Evolutionary conservation across 257 asterid species (phyloP).

Genomic region (Gynochthodes officinalis): DNA sequence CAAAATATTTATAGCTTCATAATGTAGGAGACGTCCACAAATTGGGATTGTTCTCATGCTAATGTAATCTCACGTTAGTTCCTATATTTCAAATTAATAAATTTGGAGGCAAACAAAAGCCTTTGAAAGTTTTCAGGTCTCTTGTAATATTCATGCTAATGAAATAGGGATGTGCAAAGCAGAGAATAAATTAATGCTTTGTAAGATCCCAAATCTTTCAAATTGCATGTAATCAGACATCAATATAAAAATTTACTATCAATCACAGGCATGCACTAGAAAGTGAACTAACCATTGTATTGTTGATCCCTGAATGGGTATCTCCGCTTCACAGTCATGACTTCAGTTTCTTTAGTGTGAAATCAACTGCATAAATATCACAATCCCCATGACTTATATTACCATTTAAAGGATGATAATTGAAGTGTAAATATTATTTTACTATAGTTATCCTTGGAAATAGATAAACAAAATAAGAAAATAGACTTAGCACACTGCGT

Average conservation of each 20-base stretch:
- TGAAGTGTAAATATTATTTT: no score
- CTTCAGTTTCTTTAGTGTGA: no score
- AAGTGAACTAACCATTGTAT: slow-evolving; percentile 59
- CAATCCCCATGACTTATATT: neutral
- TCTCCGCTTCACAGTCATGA: slow-evolving; percentile 71
- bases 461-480: neutral
- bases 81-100: neutral
- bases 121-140: neutral
- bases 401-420: neutral
- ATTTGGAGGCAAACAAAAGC: neutral
- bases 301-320: slow-evolving; percentile 78
- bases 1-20: no score
- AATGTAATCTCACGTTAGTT: neutral
- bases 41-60: neutral
- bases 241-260: neutral
- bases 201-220: neutral
- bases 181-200: neutral
- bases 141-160: neutral
- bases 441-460: neutral
- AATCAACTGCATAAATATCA: slow-evolving; percentile 2
- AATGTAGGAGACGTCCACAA: no score
- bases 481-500: neutral
- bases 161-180: neutral
- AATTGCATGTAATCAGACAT: neutral
- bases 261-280: neutral